Evolutionary conservation across 2,329 filamentous ascomycete species (phyloP), one percentile per base, ranked within the genome.

Genomic region (Nothomitra cinnamomea): DNA sequence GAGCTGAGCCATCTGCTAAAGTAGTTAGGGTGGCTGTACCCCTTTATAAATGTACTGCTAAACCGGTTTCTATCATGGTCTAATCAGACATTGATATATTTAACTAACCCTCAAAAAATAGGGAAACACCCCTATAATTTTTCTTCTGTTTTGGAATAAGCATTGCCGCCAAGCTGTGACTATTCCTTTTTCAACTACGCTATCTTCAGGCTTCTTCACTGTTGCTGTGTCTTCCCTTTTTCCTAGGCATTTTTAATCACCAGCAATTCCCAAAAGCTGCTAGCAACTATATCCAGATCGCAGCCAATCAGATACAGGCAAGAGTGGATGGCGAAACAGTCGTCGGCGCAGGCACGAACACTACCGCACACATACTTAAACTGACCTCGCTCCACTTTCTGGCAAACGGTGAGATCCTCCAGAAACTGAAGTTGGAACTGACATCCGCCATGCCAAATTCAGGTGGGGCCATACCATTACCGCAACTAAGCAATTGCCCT

Each of bases 1-100:
- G 51, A 55, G 5, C 54, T 56, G 1, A 57, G 57, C 35, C 56
- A 57, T 53, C 51, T 55, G 8, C 56, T 55, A 2, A 57, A 57
- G 10, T 57, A 58, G 21, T 57, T 59, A 53, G 56, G 58, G 19
- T 52, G 50, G 50, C 10, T 52, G 4, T 36, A 25, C 10, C 12
- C 4, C 15, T 8, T 51, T 7, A 42, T 42, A 3, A 51, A 51
- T 12, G 19, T 17, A 5, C 10, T 52, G 28, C 50, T 28, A n/a
- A 15, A 6, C 8, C n/a, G 19, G 21, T 13, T 52, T 13, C 15
- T 36, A 17, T 13, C 7, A 28, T 12, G 3, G 24, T 17, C 19
- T 24, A 42, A 28, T 25, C 50, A 21, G 36, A 4, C 3, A 22
- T 17, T 50, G 47, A 22, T 22, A 22, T 22, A 25, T 25, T n/a